These are phyloP conservation scores for Sporormia fimetaria DNA, from an alignment of 495 filamentous ascomycete species.

Conservation along the genomic window DNA sequence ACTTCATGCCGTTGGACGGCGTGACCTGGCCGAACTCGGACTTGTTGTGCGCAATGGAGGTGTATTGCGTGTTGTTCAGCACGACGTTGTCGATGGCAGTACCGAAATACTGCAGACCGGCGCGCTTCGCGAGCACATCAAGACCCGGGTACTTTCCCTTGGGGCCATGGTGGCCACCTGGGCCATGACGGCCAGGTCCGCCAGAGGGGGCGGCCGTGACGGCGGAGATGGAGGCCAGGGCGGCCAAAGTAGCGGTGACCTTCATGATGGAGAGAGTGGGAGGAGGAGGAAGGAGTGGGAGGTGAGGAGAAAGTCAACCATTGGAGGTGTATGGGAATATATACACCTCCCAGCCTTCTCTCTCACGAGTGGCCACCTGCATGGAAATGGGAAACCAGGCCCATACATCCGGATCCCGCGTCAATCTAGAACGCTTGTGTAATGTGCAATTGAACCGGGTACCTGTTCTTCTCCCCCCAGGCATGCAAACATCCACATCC, in stretches of 20 bases:
- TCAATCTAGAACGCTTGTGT: conserved; percentile 5
- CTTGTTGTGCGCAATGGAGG: conserved; percentile 35
- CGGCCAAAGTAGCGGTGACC: conserved; percentile 7
- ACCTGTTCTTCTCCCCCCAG: background rate
- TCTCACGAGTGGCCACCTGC: no score
- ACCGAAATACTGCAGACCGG: conserved; percentile 41
- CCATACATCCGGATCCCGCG: conserved; percentile 8
- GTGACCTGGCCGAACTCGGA: conserved; percentile 44
- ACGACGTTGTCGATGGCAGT: conserved; percentile 40
- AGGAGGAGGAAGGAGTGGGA: background rate
- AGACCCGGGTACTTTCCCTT: conserved; percentile 26
- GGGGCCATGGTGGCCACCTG: background rate
- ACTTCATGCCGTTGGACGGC: conserved; percentile 44
- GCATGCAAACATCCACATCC: background rate
- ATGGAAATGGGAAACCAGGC: conserved; percentile 1
- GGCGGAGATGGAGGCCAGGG: conserved; percentile 3
- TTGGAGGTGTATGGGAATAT: background rate
- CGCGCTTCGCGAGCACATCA: conserved; percentile 32
- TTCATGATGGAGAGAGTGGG: conserved; percentile 13
- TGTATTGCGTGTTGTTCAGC: conserved; percentile 34
- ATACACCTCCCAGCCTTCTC: conserved; percentile 8
- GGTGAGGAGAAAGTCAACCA: background rate
- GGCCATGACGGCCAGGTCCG: background rate
- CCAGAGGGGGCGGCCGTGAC: conserved; percentile 7
- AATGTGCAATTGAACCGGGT: conserved; percentile 10